These are phyloP conservation scores for Apiosordaria backusii DNA, from an alignment of 495 filamentous ascomycete species.

Conservation along the genomic window DNA sequence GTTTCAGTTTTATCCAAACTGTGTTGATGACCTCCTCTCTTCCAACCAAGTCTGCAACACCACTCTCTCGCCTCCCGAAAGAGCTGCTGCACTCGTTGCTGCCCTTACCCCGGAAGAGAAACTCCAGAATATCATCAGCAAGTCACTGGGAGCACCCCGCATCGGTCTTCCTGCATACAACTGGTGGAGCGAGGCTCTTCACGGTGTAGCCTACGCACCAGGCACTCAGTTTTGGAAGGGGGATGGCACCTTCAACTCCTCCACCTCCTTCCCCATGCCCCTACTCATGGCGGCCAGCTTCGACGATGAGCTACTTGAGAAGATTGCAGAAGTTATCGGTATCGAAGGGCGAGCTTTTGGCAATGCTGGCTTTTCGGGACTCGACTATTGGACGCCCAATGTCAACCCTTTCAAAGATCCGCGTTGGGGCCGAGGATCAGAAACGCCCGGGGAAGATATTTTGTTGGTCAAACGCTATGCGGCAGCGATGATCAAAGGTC, in stretches of 20 bases:
- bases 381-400: slow-evolving; percentile 66
- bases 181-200: slow-evolving; percentile 54
- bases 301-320: slow-evolving; percentile 44
- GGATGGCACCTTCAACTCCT: slow-evolving; percentile 38
- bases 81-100: slow-evolving; percentile 38
- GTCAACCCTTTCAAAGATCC: slow-evolving; percentile 62
- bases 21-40: slow-evolving; percentile 32
- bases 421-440: slow-evolving; percentile 40
- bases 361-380: slow-evolving; percentile 54
- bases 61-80: slow-evolving; percentile 42
- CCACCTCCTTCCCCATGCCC: slow-evolving; percentile 48
- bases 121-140: slow-evolving; percentile 36
- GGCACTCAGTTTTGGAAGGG: slow-evolving; percentile 35
- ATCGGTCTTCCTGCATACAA: slow-evolving; percentile 45
- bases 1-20: slow-evolving; percentile 36
- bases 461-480: slow-evolving; percentile 38
- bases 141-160: slow-evolving; percentile 34
- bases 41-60: slow-evolving; percentile 49
- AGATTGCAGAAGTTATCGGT: slow-evolving; percentile 45
- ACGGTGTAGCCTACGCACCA: slow-evolving; percentile 40
- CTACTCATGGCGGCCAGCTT: slow-evolving; percentile 46
- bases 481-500: slow-evolving; percentile 34
- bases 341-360: slow-evolving; percentile 66
- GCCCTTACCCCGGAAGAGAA: slow-evolving; percentile 43
- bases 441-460: slow-evolving; percentile 40